These are phyloP conservation scores for Phytophthora quininea DNA, from an alignment of 352 stramenopile species.

Conservation along the genomic window DNA sequence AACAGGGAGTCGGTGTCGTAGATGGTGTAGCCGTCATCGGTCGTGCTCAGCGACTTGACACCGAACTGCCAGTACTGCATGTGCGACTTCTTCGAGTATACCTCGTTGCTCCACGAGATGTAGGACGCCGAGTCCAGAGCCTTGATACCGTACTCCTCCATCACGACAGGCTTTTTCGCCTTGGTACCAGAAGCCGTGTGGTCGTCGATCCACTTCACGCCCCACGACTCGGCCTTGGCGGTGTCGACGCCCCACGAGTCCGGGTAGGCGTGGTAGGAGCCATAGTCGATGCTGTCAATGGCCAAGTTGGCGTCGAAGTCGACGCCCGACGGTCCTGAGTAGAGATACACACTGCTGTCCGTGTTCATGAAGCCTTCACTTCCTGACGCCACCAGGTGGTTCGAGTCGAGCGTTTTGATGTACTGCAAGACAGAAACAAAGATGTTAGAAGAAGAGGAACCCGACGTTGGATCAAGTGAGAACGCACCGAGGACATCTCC, in stretches of 20 bases:
- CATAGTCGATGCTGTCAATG: slow-evolving; percentile 38
- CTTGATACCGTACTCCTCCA: slow-evolving; percentile 42
- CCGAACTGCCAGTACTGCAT: slow-evolving; percentile 53
- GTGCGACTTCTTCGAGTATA: slow-evolving; percentile 33
- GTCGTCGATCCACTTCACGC: slow-evolving; percentile 39
- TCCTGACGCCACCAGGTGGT: slow-evolving; percentile 37
- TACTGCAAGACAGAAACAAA: slow-evolving; percentile 17
- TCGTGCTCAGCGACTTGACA: slow-evolving; percentile 33
- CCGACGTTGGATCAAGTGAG: too few species aligned
- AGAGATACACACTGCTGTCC: slow-evolving; percentile 41
- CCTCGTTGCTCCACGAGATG: slow-evolving; percentile 33
- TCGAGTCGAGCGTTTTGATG: slow-evolving; percentile 42
- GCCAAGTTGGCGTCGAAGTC: slow-evolving; percentile 40
- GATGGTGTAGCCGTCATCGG: slow-evolving; percentile 36
- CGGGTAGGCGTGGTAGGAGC: slow-evolving; percentile 41
- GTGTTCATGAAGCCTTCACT: slow-evolving; percentile 48
- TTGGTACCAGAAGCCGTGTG: slow-evolving; percentile 32
- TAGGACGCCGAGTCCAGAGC: slow-evolving; percentile 30
- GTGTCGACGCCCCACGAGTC: slow-evolving; percentile 39
- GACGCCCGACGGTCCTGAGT: slow-evolving; percentile 38
- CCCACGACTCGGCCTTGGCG: slow-evolving; percentile 30
- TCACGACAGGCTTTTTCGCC: slow-evolving; percentile 31
- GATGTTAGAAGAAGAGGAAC: not conserved
- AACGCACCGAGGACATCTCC: slow-evolving; percentile 37
- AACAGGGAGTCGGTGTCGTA: slow-evolving; percentile 30